phyloP scores from a whole-genome alignment of 2,329 filamentous ascomycete genomes.

The Penicillium sclerotigenum region DNA sequence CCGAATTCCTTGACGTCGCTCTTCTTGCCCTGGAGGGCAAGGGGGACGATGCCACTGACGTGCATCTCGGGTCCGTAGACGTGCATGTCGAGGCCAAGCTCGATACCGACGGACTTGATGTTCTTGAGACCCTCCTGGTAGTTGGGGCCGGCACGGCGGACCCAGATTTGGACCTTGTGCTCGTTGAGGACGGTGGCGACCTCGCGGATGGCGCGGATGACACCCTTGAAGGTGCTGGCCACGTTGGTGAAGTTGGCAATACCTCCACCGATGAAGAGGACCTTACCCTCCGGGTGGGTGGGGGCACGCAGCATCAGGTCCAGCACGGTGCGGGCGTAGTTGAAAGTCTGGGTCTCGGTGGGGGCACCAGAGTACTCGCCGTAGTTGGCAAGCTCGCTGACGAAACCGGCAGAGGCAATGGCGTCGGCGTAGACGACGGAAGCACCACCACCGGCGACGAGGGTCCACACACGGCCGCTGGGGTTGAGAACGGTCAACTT shows the following conservation, averaged over 20 bases:
- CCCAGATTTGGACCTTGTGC: slow-evolving; percentile 99
- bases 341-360: slow-evolving; percentile 97
- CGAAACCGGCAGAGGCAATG: slow-evolving; percentile 93
- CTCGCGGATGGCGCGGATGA: slow-evolving; percentile 93
- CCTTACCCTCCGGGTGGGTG: slow-evolving; percentile 82
- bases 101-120: slow-evolving; percentile 94
- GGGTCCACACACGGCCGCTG: slow-evolving; percentile 90
- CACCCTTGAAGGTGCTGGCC: slow-evolving; percentile 98
- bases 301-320: slow-evolving; percentile 96
- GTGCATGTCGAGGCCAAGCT: slow-evolving; percentile 95
- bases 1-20: slow-evolving; percentile 61
- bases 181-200: slow-evolving; percentile 80
- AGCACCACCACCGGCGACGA: slow-evolving; percentile 98
- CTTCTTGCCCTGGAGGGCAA: slow-evolving; percentile 70
- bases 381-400: slow-evolving; percentile 97
- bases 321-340: slow-evolving; percentile 95
- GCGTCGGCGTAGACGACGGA: slow-evolving; percentile 99
- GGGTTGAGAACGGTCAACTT: slow-evolving; percentile 96
- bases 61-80: slow-evolving; percentile 77
- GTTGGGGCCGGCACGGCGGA: slow-evolving; percentile 85
- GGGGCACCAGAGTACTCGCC: slow-evolving; percentile 99
- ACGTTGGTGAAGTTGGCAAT: slow-evolving; percentile 99
- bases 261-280: slow-evolving; percentile 98
- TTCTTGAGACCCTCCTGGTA: slow-evolving; percentile 99
- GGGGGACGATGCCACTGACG: slow-evolving; percentile 91